Percentiles rank a stretch among this genome's conserved stretches.
Conservation (phyloP, 2,329 filamentous ascomycete genomes). For the Raffaelea albimanens region DNA sequence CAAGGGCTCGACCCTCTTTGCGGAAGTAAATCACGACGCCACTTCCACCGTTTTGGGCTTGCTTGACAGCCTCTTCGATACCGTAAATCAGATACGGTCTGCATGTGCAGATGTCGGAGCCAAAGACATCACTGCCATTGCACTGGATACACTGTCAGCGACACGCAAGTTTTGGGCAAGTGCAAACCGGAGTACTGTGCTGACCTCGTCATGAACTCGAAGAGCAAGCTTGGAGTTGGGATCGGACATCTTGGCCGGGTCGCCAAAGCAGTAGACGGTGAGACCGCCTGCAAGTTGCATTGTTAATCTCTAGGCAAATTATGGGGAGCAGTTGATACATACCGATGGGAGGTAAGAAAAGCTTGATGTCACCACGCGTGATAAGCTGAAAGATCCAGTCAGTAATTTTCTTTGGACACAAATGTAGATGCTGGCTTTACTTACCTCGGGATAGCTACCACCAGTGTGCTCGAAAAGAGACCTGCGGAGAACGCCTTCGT, state of each 20-base stretch:
- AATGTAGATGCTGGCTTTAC: neutral
- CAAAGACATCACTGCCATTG: conserved; percentile 95
- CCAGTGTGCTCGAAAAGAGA: conserved; percentile 92
- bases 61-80: conserved; percentile 93
- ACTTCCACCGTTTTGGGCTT: conserved; percentile 87
- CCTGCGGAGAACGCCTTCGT: conserved; percentile 77
- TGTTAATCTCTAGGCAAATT: neutral
- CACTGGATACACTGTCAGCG: conserved; percentile 39
- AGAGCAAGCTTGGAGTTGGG: conserved; percentile 71
- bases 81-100: conserved; percentile 93
- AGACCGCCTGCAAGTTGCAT: conserved; percentile 49
- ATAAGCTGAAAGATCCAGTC: conserved; percentile 50
- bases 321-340: conserved; percentile 12
- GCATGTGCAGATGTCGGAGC: conserved; percentile 96
- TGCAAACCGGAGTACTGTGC: conserved; percentile 6
- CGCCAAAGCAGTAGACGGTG: conserved; percentile 95
- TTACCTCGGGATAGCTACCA: conserved; percentile 81
- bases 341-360: conserved; percentile 91
- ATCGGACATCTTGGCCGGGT: conserved; percentile 88
- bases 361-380: conserved; percentile 86
- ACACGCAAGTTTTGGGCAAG: neutral
- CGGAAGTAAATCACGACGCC: conserved; percentile 98
- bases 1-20: conserved; percentile 89
- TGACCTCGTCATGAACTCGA: conserved; percentile 63
- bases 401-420: conserved; percentile 6